Evolutionary conservation across 2,329 filamentous ascomycete species (phyloP).

Genomic region (Diaporthe batatas): DNA sequence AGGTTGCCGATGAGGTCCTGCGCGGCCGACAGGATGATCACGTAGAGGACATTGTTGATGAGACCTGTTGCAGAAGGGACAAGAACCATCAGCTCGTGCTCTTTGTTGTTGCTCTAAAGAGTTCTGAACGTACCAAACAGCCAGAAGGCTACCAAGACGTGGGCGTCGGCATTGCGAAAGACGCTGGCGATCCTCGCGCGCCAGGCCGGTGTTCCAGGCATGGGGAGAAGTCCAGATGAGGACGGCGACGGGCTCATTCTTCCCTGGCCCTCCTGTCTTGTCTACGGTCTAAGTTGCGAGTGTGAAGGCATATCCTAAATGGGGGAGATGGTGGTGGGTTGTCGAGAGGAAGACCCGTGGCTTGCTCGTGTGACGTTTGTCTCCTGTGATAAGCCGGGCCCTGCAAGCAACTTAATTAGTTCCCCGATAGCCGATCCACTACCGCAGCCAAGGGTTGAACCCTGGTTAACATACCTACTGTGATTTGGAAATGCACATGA

Average conservation of each 20-base stretch:
- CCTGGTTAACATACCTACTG: not conserved
- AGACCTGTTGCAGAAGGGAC: constrained; percentile 68
- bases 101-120: not conserved
- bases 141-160: constrained; percentile 89
- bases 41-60: constrained; percentile 98
- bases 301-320: not conserved
- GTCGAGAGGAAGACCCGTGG: not conserved
- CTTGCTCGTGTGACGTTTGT: constrained; percentile 13
- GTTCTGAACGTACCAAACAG: constrained; percentile 79
- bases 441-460: not conserved
- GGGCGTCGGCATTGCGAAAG: constrained; percentile 76
- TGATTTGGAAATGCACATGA: too few species aligned
- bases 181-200: constrained; percentile 72
- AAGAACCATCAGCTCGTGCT: constrained; percentile 12
- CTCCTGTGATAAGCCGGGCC: constrained; percentile 1
- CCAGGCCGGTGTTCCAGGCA: constrained; percentile 73
- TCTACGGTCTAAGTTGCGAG: constrained; percentile 9
- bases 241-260: constrained; percentile 56
- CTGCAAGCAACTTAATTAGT: not conserved
- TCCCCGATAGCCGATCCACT: not conserved
- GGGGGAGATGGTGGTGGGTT: too few species aligned
- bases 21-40: constrained; percentile 94
- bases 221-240: constrained; percentile 63
- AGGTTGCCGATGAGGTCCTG: constrained; percentile 93
- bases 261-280: constrained; percentile 6